Conservation (phyloP, 208 protist genomes). For the Naegleria gruberi region DNA sequence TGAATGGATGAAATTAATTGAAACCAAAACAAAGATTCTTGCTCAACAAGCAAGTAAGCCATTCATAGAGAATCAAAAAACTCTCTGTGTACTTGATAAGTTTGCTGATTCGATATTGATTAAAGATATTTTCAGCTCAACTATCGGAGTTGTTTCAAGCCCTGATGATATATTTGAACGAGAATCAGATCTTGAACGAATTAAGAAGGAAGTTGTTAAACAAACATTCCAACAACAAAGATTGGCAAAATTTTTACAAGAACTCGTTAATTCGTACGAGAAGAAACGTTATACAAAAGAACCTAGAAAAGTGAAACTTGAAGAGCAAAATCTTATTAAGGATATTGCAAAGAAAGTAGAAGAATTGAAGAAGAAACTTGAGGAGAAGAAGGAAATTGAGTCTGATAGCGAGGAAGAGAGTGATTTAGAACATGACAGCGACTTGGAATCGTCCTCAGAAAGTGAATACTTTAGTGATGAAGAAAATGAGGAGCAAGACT, state of each 20-base stretch:
- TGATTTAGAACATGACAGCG: neutral
- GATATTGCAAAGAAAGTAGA: neutral
- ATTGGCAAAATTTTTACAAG: neutral
- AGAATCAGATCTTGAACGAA: neutral
- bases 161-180: neutral
- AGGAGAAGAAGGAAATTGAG: neutral
- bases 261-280: neutral
- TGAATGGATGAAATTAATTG: neutral
- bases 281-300: neutral
- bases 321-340: neutral
- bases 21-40: neutral
- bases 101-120: neutral
- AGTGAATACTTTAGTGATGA: neutral
- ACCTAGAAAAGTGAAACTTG: neutral
- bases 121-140: neutral
- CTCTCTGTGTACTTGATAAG: neutral
- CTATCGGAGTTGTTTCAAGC: neutral
- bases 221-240: neutral
- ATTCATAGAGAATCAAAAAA: neutral
- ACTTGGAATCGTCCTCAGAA: neutral
- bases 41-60: neutral
- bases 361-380: neutral
- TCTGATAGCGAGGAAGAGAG: neutral
- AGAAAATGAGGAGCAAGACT: neutral
- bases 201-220: neutral